A percentile compares a stretch with the other conserved stretches of the same genome.
phyloP scores from a whole-genome alignment of 108 stramenopile genomes.

The Nannochloropsis gaditana region DNA sequence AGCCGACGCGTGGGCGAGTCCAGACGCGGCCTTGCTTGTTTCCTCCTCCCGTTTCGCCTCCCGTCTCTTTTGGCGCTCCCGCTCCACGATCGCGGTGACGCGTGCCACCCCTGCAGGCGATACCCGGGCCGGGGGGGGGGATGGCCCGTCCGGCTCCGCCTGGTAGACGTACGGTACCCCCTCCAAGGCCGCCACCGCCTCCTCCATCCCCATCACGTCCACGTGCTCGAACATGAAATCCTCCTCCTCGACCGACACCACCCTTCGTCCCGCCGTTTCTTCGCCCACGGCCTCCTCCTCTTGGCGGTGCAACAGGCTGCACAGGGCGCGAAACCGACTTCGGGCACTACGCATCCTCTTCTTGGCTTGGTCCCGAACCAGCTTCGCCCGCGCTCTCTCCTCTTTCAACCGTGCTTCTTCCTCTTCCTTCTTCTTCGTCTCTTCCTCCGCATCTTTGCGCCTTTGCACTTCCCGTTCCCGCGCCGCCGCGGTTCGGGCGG shows the following conservation, averaged over 20 bases:
- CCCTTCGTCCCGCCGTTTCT: neutral
- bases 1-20: too few species aligned
- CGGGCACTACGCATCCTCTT: slow-evolving; percentile 36
- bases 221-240: neutral
- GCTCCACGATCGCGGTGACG: neutral
- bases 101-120: neutral
- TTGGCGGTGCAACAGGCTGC: slow-evolving; percentile 11
- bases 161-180: neutral
- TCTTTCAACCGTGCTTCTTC: slow-evolving; percentile 38
- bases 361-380: slow-evolving; percentile 41
- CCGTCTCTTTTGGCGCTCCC: neutral
- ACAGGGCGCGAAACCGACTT: neutral
- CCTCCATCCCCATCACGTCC: slow-evolving; percentile 20
- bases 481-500: slow-evolving; percentile 1
- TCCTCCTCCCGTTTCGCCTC: too few species aligned
- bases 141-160: neutral
- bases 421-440: slow-evolving; percentile 20
- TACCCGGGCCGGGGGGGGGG: neutral
- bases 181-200: slow-evolving; percentile 26
- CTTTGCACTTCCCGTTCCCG: slow-evolving; percentile 15
- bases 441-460: slow-evolving; percentile 17
- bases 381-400: slow-evolving; percentile 36
- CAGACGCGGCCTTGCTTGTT: too few species aligned
- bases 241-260: neutral
- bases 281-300: neutral